Evolutionary conservation across 2,329 filamentous ascomycete species (phyloP), one percentile per base, ranked within the genome.

Genomic region (Leptographium procerum): DNA sequence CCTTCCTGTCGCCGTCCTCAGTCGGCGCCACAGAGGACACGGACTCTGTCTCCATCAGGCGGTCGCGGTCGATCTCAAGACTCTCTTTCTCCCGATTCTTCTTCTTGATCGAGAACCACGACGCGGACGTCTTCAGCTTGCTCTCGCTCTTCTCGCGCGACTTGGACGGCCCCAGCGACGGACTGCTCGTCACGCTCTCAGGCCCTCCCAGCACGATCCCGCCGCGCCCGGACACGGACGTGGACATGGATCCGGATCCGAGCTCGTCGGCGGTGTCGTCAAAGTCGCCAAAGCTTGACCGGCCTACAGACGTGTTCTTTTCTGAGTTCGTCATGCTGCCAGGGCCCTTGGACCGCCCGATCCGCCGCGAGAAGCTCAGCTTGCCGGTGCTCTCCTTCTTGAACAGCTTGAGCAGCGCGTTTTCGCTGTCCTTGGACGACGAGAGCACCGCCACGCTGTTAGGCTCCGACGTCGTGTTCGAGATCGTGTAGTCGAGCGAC

Each of bases 301-400:
- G 76, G 55, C 84, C 81, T 7, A 73, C 72, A 28, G 80, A 80
- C 40, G 73, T 67, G 60, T 81, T 82, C 66, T 77, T 77, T 57
- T 85, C 82, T 56, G 79, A 82, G 64, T 81, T 79, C 54, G 76
- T 75, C 19, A 77, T 74, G 66, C 80, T 84, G 53, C 80, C 77
- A 7, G 78, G 73, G 3, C 78, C 60, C 65, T 82, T 86, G 56
- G 75, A 75, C 24, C 61, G 61, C 67, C 74, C 61, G 68, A 80
- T 65, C 59, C 80, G 69, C 54, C 81, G 82, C 14, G 82, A 77
- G 60, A 85, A 72, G 68, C 81, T 82, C 67, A 86, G 86, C 71
- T 86, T 86, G 69, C 81, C 78, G 8, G 82, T 83, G 67, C 81
- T 85, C 55, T 83, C 81, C 71, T 86, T 86, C 34, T 83, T 80